Evolutionary conservation across 1,139 yeast genomes (phyloP), one percentile per base, ranked within the genome.

Genomic region (Yarrowia galli): DNA sequence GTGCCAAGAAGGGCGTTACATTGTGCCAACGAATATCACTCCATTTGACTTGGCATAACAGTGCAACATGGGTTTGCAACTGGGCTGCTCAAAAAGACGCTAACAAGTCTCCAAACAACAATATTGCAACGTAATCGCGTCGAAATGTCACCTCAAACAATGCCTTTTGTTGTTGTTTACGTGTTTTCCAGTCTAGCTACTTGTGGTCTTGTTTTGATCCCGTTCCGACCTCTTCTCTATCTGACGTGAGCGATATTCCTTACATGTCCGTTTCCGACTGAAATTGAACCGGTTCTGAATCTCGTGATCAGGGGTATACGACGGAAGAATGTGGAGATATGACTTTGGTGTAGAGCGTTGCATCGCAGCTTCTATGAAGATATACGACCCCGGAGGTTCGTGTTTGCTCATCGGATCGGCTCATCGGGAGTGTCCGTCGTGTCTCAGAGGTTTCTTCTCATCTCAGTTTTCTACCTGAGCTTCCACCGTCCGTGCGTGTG

Each of bases 211-310:
- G 46, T 43, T 43, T 20, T 43, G 46, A 18, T 20, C 43, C 43
- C 40, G n/a, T 36, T 36, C 16, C n/a, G 40, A 36, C n/a, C n/a
- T 36, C n/a, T 2, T 36, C 16, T 36, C n/a, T 9, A 38, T 40
- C 20, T 16, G 20, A n/a, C 18, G 20, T n/a, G 18, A 18, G 23
- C 10, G 15, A 22, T 12, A 2, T 13, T 16, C 6, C 10, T 43
- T 20, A 43, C 28, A 20, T 43, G 48, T 22, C 48, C 48, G 48
- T 43, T 43, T 43, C 13, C 48, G 48, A 43, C 28, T n/a, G n/a
- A n/a, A n/a, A n/a, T n/a, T n/a, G n/a, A n/a, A n/a, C n/a, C n/a
- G 3, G 2, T 2, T 22, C 22, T 43, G 1, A 16, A 20, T 12
- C 28, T 42, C 48, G 25, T 13, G 22, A 22, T 20, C 23, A 42